A percentile compares a stretch with the other conserved stretches of the same genome.
Evolutionary conservation across 768 basidiomycete species (phyloP).

Genomic region (button mushroom (Agaricus bisporus)): DNA sequence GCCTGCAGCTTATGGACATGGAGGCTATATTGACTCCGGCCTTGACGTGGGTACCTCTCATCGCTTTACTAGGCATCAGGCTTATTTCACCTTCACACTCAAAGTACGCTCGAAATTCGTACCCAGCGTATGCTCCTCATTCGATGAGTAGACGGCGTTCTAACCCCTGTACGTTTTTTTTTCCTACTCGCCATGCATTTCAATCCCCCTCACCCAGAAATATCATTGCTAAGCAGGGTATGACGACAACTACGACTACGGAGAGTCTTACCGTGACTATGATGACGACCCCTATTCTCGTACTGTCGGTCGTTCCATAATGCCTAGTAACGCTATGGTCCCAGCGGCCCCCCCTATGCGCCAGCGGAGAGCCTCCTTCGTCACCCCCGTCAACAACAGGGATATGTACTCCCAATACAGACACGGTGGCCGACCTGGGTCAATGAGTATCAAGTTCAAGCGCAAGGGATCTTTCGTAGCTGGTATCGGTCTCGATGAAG

Average conservation of each 20-base stretch:
- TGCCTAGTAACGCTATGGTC: constrained; percentile 23
- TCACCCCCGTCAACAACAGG: constrained; percentile 9
- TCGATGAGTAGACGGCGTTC: constrained; percentile 32
- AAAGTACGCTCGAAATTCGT: constrained; percentile 39
- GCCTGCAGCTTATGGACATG: constrained; percentile 24
- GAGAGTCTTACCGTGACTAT: constrained; percentile 59
- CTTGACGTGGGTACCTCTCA: constrained; percentile 30
- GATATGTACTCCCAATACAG: constrained; percentile 26
- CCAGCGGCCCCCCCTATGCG: constrained; percentile 26
- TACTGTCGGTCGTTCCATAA: background rate
- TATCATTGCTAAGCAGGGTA: constrained; percentile 33
- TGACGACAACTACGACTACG: constrained; percentile 43
- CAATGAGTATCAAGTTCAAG: constrained; percentile 63
- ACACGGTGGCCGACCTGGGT: constrained; percentile 29
- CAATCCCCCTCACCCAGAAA: background rate
- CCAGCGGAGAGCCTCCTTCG: constrained; percentile 44
- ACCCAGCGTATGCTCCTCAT: constrained; percentile 40
- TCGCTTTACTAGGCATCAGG: background rate
- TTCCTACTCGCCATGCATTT: background rate
- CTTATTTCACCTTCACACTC: constrained; percentile 7
- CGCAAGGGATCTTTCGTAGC: constrained; percentile 60
- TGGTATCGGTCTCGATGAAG: constrained; percentile 64
- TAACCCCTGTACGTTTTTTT: constrained; percentile 29
- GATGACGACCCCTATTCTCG: constrained; percentile 31
- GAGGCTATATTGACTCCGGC: constrained; percentile 36